Base-by-base conservation (phyloP, 768 basidiomycete genomes). In the Dictyophora rubrovolvata region DNA sequence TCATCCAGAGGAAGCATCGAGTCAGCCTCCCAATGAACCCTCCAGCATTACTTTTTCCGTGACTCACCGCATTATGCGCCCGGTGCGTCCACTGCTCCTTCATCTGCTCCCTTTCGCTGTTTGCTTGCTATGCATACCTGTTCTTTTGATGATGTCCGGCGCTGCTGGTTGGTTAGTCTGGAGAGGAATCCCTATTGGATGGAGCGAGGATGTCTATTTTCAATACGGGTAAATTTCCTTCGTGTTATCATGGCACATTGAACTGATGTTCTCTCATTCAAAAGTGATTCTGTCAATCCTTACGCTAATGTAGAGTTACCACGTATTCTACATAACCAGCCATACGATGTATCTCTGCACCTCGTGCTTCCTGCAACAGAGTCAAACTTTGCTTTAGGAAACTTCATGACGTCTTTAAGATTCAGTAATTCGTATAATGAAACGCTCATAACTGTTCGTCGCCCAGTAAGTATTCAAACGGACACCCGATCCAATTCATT, bases 401-500 rank as follows among this genome's bases (percentile, higher is more conserved):
- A 93, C 69, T 93, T 92, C 70, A 93, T 93, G 90, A 74, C 82
- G 5, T 78, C 75, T 48, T 67, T 92, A 36, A 82, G 77, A 0
- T 70, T 93, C 23, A 74, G 72, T 2, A 83, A 84, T 0, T 64
- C 74, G 28, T 75, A 77, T 17, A 90, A 90, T 68, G 79, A 77
- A 65, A 86, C 87, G 6, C 71, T 93, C 22, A 70, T 73, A 4
- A 71, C 75, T 16, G 73, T 81, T 57, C 83, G 87, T 61, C 77
- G 80, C 62, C 81, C 89, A 11, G 89, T 91, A 66, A 66, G 85
- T 77, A 16, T 18, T 37, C 34, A 50, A 36, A 9, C 14, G 9
- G 50, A 1, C 11, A 11, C 16, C n/a, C 46, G 8, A 55, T 33
- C 8, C 23, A n/a, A 48, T 3, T 22, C 14, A n/a, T 16, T 53